phyloP scores from a whole-genome alignment of 2,329 filamentous ascomycete species.

The Pseudopithomyces chartarum region DNA sequence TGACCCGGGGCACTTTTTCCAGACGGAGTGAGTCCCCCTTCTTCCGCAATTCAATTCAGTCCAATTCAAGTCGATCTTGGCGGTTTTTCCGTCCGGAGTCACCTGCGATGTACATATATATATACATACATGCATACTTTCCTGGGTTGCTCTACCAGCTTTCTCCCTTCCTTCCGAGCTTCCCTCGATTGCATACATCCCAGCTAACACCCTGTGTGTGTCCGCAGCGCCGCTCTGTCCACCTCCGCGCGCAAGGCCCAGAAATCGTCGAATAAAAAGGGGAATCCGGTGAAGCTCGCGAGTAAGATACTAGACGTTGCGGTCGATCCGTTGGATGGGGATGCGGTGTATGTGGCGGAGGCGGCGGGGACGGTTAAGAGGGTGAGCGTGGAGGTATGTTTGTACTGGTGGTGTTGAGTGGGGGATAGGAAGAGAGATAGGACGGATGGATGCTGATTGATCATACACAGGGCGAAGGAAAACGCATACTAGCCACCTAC shows the following conservation, averaged over 20 bases:
- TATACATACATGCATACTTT: no score
- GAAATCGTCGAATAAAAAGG: slow-evolving; percentile 80
- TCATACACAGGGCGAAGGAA: slow-evolving; percentile 33
- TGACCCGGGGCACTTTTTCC: slow-evolving; percentile 85
- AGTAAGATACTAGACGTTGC: slow-evolving; percentile 84
- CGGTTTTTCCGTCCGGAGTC: no score
- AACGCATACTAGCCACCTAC: slow-evolving; percentile 55
- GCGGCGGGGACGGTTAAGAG: slow-evolving; percentile 80
- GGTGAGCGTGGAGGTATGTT: slow-evolving; percentile 46
- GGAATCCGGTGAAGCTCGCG: slow-evolving; percentile 76
- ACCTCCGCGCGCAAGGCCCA: slow-evolving; percentile 67
- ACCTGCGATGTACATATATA: no score
- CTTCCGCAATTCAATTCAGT: no score
- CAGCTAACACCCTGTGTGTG: no score
- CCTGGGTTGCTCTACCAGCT: no score
- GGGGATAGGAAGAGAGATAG: no score
- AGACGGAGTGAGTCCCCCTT: slow-evolving; percentile 72
- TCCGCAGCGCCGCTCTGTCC: slow-evolving; percentile 52
- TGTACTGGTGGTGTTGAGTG: no score
- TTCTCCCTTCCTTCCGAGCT: neutral
- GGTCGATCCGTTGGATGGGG: slow-evolving; percentile 66
- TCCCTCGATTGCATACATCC: no score
- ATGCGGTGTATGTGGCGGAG: slow-evolving; percentile 78
- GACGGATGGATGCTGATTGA: slow-evolving; percentile 17
- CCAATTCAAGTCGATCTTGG: no score